Base-by-base conservation (phyloP, 345 rosid genomes). In the Conringia planisiliqua region DNA sequence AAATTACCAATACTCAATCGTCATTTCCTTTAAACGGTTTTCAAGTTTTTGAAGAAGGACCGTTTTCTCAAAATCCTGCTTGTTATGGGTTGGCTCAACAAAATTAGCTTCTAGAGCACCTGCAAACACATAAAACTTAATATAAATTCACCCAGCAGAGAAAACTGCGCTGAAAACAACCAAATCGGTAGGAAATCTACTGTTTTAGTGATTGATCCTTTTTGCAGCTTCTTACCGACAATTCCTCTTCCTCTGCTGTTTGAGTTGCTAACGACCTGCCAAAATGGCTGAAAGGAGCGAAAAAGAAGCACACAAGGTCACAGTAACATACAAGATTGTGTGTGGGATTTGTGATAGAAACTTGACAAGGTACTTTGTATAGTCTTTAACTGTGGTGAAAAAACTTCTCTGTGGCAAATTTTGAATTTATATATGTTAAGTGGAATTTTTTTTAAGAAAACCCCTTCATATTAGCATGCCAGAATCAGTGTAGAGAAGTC, bases 11-110 rank as follows among this genome's bases (percentile, higher is more conserved):
- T 89, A 95, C 76, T 95, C 99, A 73, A 66, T 73, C 8, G 96
- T 88, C 99, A 95, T 92, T 76, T 92, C 96, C 82, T 92, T 95
- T 79, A 95, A 78, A 40, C 99, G 96, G 76, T 18, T 54, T 89
- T 95, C 99, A 80, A 92, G 96, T 81, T 86, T 95, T 79, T 95
- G 97, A 75, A 95, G 89, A 63, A 95, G 90, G 70, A 92, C 79
- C 73, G 99, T 95, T 79, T 92, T 95, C 84, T 95, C 99, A 73
- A 95, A 90, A 70, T 90, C 99, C 79, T 92, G 99, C 81, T 95
- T 95, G 86, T 86, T 88, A 83, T 95, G 99, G 73, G 91, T 86
- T 48, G 99, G 99, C 86, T 95, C 88, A 46, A 95, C 68, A 80
- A 90, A 89, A 82, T 95, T 87, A 79, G 99, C 96, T 85, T 95